Evolutionary conservation across 1,284 basidiomycete species (phyloP), one percentile per base, ranked within the genome.

Genomic region (Ganoderma multipileum): DNA sequence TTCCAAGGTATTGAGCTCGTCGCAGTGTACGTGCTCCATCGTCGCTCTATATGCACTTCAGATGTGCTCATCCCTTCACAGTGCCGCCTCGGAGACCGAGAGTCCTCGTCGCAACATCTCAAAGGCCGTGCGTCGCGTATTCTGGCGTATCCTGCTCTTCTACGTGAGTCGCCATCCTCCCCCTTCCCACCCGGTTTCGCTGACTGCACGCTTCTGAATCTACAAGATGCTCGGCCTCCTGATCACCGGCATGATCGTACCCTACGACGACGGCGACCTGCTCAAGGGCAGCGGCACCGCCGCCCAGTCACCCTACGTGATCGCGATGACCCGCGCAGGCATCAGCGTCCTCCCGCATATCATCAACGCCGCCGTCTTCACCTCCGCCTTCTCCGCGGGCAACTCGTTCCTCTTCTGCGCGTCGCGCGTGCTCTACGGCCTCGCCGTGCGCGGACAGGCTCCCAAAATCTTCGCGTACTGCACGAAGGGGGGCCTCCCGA

Each of bases 1-100:
- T 93, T 91, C 84, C 89, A 93, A 76, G 93, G 92, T 41, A 91
- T 95, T 81, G 95, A 96, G 76, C 85, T 95, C 69, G 91, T 95
- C 62, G 91, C 91, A 8, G 88, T 94, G 83, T 91, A 69, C 79
- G 88, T 76, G 2, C 61, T 11, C n/a, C 1, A 47, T 26, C 30
- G 6, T 26, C 36, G 14, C 7, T 42, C 75, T 16, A 72, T 2
- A 3, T 20, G 3, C 36, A 4, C 38, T 2, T 2, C 36, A 18
- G 6, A 4, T 9, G 33, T 38, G 18, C 61, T 55, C 23, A 57
- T 57, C 9, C 3, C 20, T 41, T 39, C 38, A 47, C 64, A 90
- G 89, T 65, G 86, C 92, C 44, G 93, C 93, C 1, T 91, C 90
- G 0, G 92, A 93, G 76, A 89, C 89, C 0, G 81, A 91, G 78